Conservation (phyloP, 108 stramenopile species). For the Skeletonema tropicum region DNA sequence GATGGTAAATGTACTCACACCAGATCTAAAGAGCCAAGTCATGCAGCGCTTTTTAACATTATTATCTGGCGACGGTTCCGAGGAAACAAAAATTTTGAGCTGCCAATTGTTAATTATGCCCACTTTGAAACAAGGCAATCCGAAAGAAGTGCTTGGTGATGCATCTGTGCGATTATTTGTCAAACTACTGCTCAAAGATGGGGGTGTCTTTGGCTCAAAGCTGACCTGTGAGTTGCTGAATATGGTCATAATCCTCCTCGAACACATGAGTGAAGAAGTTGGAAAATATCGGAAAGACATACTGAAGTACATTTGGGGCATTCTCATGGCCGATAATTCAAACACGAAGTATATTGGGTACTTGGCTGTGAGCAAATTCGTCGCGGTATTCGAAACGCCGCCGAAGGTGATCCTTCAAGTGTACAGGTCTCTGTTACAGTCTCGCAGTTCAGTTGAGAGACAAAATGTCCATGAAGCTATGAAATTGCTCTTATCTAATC, state of each 20-base stretch:
- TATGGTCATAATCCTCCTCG: constrained; percentile 82
- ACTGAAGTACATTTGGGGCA: constrained; percentile 89
- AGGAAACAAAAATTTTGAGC: constrained; percentile 80
- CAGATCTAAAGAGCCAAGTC: constrained; percentile 57
- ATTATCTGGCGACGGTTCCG: constrained; percentile 73
- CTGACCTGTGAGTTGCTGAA: constrained; percentile 89
- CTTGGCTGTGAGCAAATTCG: constrained; percentile 84
- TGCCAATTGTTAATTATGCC: constrained; percentile 76
- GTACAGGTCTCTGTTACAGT: constrained; percentile 77
- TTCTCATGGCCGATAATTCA: constrained; percentile 84
- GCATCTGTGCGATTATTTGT: constrained; percentile 4
- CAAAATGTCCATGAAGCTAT: constrained; percentile 80
- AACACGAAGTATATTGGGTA: constrained; percentile 92
- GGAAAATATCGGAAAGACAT: constrained; percentile 72
- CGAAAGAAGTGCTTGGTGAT: constrained; percentile 19
- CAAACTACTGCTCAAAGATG: constrained; percentile 2
- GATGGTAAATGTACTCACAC: constrained; percentile 46
- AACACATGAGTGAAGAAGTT: constrained; percentile 63
- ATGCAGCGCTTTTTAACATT: constrained; percentile 76
- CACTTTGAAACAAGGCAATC: constrained; percentile 49
- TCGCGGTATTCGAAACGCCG: constrained; percentile 82
- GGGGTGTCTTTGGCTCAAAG: constrained; percentile 50
- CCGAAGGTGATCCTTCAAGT: constrained; percentile 89
- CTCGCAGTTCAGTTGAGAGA: constrained; percentile 83
- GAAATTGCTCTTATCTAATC: constrained; percentile 84